These are phyloP conservation scores for Penicillium desertorum DNA, from an alignment of 495 filamentous ascomycete genomes.

Conservation along the genomic window DNA sequence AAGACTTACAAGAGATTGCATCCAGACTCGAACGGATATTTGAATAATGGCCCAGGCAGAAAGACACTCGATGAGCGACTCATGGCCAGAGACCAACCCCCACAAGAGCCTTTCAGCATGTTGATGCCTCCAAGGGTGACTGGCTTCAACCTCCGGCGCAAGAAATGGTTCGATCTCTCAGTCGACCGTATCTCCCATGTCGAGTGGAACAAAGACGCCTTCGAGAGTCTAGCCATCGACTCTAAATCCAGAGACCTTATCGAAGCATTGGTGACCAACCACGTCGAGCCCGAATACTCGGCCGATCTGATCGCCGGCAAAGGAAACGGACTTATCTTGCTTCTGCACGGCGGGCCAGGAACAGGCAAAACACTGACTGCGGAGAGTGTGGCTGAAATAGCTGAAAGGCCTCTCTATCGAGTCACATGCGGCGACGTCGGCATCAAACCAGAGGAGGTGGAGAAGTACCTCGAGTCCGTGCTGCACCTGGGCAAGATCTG, in stretches of 20 bases:
- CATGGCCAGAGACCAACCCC: conserved; percentile 1
- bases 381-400: conserved; percentile 32
- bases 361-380: conserved; percentile 41
- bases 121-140: conserved; percentile 33
- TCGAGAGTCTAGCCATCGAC: conserved; percentile 52
- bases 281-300: conserved; percentile 25
- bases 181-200: conserved; percentile 38
- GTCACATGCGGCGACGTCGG: conserved; percentile 43
- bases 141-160: conserved; percentile 36
- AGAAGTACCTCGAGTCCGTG: conserved; percentile 40
- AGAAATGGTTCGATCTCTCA: conserved; percentile 44
- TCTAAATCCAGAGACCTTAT: conserved; percentile 53
- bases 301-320: conserved; percentile 35
- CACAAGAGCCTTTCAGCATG: conserved; percentile 19
- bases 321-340: conserved; percentile 49
- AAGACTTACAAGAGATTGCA: conserved; percentile 22
- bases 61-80: not conserved
- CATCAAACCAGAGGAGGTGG: conserved; percentile 35
- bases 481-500: conserved; percentile 44
- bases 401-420: conserved; percentile 26
- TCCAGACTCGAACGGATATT: not conserved
- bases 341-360: conserved; percentile 54
- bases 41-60: not conserved
- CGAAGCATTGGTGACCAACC: conserved; percentile 47
- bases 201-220: conserved; percentile 50